phyloP scores from a whole-genome alignment of 2,329 filamentous ascomycete species.

The Pseudogymnoascus sp. region DNA sequence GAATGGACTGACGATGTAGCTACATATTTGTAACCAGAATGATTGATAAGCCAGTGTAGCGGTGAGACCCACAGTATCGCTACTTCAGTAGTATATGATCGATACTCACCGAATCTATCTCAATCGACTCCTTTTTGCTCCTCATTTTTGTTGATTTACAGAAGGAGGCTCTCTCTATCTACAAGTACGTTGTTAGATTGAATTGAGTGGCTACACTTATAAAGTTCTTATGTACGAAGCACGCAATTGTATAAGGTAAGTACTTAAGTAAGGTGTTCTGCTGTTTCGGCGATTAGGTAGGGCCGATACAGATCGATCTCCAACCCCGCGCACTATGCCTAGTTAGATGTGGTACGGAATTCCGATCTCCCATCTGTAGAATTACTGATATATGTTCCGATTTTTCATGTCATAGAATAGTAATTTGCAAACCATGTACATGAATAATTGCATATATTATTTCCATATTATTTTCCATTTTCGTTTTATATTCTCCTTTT shows the following conservation, averaged over 20 bases:
- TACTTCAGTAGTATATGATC: neutral
- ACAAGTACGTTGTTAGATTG: neutral
- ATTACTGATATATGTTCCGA: neutral
- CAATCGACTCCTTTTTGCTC: neutral
- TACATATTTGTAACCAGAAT: neutral
- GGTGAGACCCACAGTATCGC: neutral
- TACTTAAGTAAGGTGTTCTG: neutral
- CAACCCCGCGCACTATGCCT: neutral
- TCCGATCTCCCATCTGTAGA: neutral
- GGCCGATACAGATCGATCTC: neutral
- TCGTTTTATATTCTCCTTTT: neutral
- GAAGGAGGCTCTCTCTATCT: neutral
- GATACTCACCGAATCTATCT: neutral
- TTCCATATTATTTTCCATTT: neutral
- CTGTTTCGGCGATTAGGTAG: neutral
- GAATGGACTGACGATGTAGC: neutral
- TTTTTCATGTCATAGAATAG: neutral
- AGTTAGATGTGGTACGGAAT: neutral
- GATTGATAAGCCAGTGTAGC: neutral
- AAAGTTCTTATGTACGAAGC: constrained; percentile 4
- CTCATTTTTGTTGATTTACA: neutral
- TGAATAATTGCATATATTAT: neutral
- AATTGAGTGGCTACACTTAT: neutral
- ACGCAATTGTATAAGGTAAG: neutral
- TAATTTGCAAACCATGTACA: neutral